Percentiles rank a stretch among this genome's conserved stretches.
Evolutionary conservation across 495 filamentous ascomycete genomes (phyloP).

Genomic region (Xylaria longipes): DNA sequence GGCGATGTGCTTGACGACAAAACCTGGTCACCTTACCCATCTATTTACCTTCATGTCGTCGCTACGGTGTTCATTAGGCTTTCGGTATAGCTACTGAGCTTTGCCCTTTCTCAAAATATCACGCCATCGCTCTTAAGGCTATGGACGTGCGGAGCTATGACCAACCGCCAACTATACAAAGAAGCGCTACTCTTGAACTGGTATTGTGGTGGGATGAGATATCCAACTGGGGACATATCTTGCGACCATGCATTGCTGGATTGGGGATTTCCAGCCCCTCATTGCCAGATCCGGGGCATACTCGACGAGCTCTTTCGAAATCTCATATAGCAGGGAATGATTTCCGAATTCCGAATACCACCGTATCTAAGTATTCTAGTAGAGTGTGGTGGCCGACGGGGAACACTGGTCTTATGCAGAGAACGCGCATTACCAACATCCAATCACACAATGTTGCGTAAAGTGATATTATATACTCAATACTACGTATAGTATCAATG

Average conservation of each 20-base stretch:
- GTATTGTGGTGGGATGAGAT: not conserved
- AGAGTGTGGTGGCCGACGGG: not conserved
- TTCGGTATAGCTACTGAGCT: not conserved
- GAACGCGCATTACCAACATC: not conserved
- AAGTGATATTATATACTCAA: not conserved
- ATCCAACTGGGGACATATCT: not conserved
- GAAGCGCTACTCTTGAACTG: not conserved
- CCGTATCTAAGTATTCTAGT: not conserved
- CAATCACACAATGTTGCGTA: not conserved
- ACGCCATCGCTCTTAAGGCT: not conserved
- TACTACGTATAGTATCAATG: slow-evolving; percentile 15
- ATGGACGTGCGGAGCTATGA: not conserved
- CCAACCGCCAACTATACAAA: not conserved
- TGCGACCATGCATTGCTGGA: not conserved
- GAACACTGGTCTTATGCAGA: not conserved
- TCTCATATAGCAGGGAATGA: not conserved
- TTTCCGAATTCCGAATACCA: not conserved
- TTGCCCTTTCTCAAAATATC: not conserved
- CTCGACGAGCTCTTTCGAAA: not conserved
- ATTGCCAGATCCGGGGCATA: not conserved
- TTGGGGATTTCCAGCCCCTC: not conserved
- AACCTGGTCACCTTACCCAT: not conserved
- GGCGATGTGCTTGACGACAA: not conserved
- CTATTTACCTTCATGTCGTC: not conserved
- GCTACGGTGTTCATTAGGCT: not conserved